phyloP scores from a whole-genome alignment of 345 rosid species.

The Clausena lansium region DNA sequence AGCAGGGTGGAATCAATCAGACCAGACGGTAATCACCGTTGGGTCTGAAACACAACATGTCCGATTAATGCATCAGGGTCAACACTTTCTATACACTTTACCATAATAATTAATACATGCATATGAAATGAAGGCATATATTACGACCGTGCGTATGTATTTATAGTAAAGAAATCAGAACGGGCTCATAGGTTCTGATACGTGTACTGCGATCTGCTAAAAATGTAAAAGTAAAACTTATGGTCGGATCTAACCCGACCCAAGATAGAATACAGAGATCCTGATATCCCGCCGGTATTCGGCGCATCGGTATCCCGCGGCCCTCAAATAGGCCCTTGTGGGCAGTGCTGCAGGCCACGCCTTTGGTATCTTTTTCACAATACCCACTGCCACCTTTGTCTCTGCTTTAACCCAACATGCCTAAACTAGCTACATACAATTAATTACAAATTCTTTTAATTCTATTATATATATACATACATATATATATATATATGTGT shows the following conservation, averaged over 20 bases:
- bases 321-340: conserved; percentile 7
- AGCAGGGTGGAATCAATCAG: not conserved
- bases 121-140: not conserved
- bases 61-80: not conserved
- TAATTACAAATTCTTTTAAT: not conserved
- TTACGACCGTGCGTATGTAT: not conserved
- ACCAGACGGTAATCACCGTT: conserved; percentile 1
- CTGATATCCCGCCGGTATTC: conserved; percentile 19
- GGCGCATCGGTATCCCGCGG: conserved; percentile 21
- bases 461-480: not conserved
- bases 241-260: conserved; percentile 15
- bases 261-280: not conserved
- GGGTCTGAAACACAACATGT: not conserved
- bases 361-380: conserved; percentile 7
- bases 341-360: conserved; percentile 15
- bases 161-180: too few relatives aligned
- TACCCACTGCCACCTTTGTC: conserved; percentile 15
- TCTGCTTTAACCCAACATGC: conserved; percentile 14
- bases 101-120: not conserved
- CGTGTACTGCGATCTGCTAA: not conserved
- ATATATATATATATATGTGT: too few relatives aligned
- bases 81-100: not conserved
- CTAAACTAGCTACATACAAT: not conserved
- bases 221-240: not conserved
- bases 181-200: too few relatives aligned